Base-by-base conservation (phyloP, 2,329 filamentous ascomycete species). In the Ophiosphaerella narmari region DNA sequence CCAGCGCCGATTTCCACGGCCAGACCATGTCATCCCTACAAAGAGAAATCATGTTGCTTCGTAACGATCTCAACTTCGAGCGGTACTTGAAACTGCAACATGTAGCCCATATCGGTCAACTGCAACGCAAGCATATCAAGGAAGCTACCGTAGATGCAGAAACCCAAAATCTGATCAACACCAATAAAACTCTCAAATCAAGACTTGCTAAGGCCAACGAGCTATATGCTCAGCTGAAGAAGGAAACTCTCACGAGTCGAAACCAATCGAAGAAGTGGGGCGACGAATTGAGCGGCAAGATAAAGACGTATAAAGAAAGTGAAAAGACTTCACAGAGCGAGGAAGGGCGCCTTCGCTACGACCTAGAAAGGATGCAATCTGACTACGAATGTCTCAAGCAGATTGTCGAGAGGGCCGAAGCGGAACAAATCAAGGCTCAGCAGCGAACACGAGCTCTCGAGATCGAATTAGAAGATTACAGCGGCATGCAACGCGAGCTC, bases 81-180 rank as follows among this genome's bases (percentile, higher is more conserved):
- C 82, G 88, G 23, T 93, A 91, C 71, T 81, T 93, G 63, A 93
- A 92, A 67, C 85, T 91, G 57, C 90, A 94, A 64, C 90, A 93
- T 68, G 83, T 92, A 58, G 83, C 86, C 2, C 89, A 93, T 51
- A 92, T 94, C 66, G 89, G 89, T 1, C 88, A 90, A 63, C 75
- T 94, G 36, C 86, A 89, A 59, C 81, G 88, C 12, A 86, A 86
- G 54, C 86, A 91, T 50, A 84, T 93, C 56, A 84, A 84, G 57
- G 88, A 92, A 68, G 88, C 88, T 7, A 88, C 89, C 1, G 87
- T 85, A 1, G 90, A 93, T 67, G 89, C 90, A 0, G 89, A 94
- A 66, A 91, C 88, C 2, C 89, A 93, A 59, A 91, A 91, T 45
- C 75, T 94, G 3, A 84, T 93, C 56, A 87, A 91, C 61, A 86